A percentile compares a stretch with the other conserved stretches of the same genome.
phyloP scores from a whole-genome alignment of 2,329 filamentous ascomycete genomes.

The Tolypocladium ophioglossoides region DNA sequence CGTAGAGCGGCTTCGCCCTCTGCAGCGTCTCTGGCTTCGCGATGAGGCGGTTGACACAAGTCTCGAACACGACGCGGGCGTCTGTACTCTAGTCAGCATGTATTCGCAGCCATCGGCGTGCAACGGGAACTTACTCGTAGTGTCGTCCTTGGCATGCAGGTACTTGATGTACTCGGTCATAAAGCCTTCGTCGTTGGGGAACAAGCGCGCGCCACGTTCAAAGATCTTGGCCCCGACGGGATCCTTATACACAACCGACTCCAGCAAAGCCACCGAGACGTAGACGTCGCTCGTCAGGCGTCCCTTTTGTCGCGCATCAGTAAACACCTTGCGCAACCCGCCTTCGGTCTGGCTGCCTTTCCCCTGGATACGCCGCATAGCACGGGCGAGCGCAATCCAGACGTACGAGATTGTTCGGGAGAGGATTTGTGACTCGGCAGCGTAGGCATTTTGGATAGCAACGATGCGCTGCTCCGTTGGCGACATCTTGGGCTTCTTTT shows the following conservation, averaged over 20 bases:
- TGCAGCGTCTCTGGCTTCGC: constrained; percentile 62
- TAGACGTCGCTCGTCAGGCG: constrained; percentile 92
- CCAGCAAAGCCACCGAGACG: constrained; percentile 82
- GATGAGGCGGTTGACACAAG: constrained; percentile 72
- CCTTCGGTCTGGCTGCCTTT: constrained; percentile 56
- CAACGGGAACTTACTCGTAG: constrained; percentile 62
- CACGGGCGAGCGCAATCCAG: constrained; percentile 90
- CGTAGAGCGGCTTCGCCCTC: constrained; percentile 76
- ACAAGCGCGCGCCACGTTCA: constrained; percentile 84
- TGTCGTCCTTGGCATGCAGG: constrained; percentile 82
- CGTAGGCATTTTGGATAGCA: constrained; percentile 55
- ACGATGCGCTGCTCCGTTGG: constrained; percentile 55
- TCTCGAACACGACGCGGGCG: constrained; percentile 92
- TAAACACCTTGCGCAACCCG: constrained; percentile 81
- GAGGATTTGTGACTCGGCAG: constrained; percentile 62
- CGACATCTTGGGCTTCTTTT: constrained; percentile 33
- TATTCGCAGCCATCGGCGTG: neutral
- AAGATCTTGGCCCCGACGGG: constrained; percentile 89
- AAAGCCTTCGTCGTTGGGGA: constrained; percentile 87
- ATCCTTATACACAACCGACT: constrained; percentile 94
- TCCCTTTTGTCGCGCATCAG: constrained; percentile 76
- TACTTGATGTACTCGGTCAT: constrained; percentile 95
- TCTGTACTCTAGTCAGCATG: constrained; percentile 39
- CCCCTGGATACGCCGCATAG: constrained; percentile 89
- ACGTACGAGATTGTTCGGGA: constrained; percentile 82